Conservation (phyloP, 1,139 yeast species). For the Yamadazyma kanchanaburiensis region DNA sequence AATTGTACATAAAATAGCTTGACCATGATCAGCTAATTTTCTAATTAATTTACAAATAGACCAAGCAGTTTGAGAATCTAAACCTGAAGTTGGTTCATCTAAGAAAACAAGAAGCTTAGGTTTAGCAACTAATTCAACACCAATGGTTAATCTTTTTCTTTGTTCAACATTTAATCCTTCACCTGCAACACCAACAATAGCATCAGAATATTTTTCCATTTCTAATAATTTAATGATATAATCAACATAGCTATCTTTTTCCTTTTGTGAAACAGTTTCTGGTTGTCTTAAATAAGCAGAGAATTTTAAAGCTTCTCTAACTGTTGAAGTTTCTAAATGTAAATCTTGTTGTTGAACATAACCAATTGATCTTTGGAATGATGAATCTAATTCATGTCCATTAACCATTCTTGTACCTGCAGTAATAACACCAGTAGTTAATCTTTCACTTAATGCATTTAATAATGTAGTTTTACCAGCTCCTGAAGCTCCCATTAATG, state of each 20-base stretch:
- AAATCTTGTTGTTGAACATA: slow-evolving; percentile 83
- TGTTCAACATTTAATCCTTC: slow-evolving; percentile 78
- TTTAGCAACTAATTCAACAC: slow-evolving; percentile 85
- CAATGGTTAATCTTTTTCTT: slow-evolving; percentile 77
- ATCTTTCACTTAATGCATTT: slow-evolving; percentile 74
- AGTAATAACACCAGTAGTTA: slow-evolving; percentile 72
- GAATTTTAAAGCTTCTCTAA: slow-evolving; percentile 71
- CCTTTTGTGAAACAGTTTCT: slow-evolving; percentile 43
- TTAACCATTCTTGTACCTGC: slow-evolving; percentile 70
- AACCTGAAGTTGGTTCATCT: slow-evolving; percentile 93
- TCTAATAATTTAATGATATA: slow-evolving; percentile 65
- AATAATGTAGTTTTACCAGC: slow-evolving; percentile 79
- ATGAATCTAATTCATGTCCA: slow-evolving; percentile 62
- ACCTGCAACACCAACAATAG: slow-evolving; percentile 82
- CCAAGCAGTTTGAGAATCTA: slow-evolving; percentile 93
- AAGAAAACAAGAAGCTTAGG: slow-evolving; percentile 77
- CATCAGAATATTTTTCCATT: slow-evolving; percentile 73
- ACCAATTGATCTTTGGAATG: slow-evolving; percentile 81
- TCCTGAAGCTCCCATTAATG: slow-evolving; percentile 82
- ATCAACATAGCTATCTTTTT: slow-evolving; percentile 69
- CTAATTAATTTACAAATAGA: slow-evolving; percentile 76
- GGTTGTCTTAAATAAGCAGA: slow-evolving; percentile 81
- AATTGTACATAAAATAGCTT: slow-evolving; percentile 82
- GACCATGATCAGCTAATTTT: slow-evolving; percentile 75
- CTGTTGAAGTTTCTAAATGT: slow-evolving; percentile 69